Base-by-base conservation (phyloP, 192 early-diverging fungal genomes). In the Chytriomyces sp. region DNA sequence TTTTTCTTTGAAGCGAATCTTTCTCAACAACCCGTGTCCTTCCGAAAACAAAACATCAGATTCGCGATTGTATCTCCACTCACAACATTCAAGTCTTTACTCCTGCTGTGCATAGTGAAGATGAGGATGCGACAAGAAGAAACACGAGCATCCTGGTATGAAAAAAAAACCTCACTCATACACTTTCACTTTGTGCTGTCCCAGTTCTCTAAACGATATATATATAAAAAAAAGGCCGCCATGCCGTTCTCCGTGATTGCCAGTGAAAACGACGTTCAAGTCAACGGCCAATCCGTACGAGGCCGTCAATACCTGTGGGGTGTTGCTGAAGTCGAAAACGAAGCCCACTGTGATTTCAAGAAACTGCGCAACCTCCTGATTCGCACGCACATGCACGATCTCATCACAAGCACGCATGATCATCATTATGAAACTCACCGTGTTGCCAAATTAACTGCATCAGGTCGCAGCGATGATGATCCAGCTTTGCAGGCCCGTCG, bases 261-360 rank as follows among this genome's bases (percentile, higher is more conserved):
- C 61, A 92, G 90, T 83, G 94, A 93, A 63, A 88, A 91, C 71
- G 96, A 98, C 74, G 94, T 98, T 60, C 91, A 89, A 24, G 82
- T 86, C 53, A 94, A 95, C 71, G 97, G 97, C 16, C 91, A 94
- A 71, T 88, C 82, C 59, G 96, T 98, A 78, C 97, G 94, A 76
- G 97, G 97, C 64, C 92, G 97, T 72, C 90, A 97, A 84, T 99
- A 98, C 85, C 91, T 93, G 23, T 99, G 97, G 97, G 97, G 97
- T 81, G 95, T 97, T 75, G 96, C 95, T 43, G 96, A 99, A 89
- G 97, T 99, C 18, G 97, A 99, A 82, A 99, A 98, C 82, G 97
- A 99, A 84, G 88, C 90, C 67, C 97, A 98, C 86, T 98, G 96
- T 86, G 97, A 98, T 82, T 98, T 98, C 84, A 94, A 92, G 82